A percentile compares a stretch with the other conserved stretches of the same genome.
phyloP scores from a whole-genome alignment of 2,329 filamentous ascomycete species.

The Westerdykella ornata region DNA sequence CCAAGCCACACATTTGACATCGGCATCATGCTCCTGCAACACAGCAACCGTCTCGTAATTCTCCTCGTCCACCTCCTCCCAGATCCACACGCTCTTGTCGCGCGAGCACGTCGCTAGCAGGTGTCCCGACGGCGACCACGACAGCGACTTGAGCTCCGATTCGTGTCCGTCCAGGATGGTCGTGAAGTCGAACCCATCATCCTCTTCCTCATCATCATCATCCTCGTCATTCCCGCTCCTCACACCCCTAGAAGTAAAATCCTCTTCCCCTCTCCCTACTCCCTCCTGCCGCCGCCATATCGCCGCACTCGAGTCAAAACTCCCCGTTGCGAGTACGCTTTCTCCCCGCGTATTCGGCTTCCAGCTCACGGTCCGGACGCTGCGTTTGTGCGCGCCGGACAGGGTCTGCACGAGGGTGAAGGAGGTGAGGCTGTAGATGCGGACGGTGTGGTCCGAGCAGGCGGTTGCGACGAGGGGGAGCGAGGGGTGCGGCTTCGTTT shows the following conservation, averaged over 20 bases:
- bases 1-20: conserved; percentile 93
- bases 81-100: conserved; percentile 96
- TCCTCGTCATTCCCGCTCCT: conserved; percentile 33
- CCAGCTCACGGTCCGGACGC: conserved; percentile 81
- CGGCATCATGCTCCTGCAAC: conserved; percentile 86
- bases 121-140: conserved; percentile 66
- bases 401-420: conserved; percentile 74
- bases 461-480: conserved; percentile 85
- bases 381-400: conserved; percentile 82
- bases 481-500: conserved; percentile 74
- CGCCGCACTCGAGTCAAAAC: conserved; percentile 87
- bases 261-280: conserved; percentile 35
- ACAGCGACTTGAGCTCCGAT: conserved; percentile 78
- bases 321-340: conserved; percentile 81
- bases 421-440: conserved; percentile 78
- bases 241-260: conserved; percentile 18
- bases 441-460: conserved; percentile 77
- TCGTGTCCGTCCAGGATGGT: conserved; percentile 93
- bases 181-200: conserved; percentile 86
- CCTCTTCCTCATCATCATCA: conserved; percentile 50
- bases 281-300: conserved; percentile 61
- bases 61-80: conserved; percentile 92
- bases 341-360: conserved; percentile 59
- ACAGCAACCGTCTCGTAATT: conserved; percentile 97
- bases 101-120: conserved; percentile 84